A percentile compares a stretch with the other conserved stretches of the same genome.
Evolutionary conservation across 2,329 filamentous ascomycete species (phyloP).

Genomic region (Acrodontium crateriforme): DNA sequence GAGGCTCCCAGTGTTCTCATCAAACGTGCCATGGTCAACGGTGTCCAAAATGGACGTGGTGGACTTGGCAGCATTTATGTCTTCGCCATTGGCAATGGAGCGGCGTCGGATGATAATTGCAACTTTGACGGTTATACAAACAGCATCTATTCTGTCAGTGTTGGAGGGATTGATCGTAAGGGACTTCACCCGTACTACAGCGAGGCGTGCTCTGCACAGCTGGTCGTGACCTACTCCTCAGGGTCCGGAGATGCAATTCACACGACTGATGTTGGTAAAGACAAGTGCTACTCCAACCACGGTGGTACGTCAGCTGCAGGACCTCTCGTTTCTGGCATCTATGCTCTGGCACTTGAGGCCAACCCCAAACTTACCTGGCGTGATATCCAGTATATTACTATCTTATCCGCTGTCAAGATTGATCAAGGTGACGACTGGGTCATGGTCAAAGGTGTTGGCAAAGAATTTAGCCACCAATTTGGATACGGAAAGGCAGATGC

Average conservation of each 20-base stretch:
- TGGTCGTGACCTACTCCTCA: constrained; percentile 94
- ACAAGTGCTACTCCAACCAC: constrained; percentile 67
- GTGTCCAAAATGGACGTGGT: constrained; percentile 71
- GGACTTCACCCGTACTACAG: constrained; percentile 92
- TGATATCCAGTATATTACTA: constrained; percentile 82
- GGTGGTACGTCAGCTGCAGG: constrained; percentile 93
- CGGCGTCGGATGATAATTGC: constrained; percentile 78
- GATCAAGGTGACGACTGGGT: constrained; percentile 72
- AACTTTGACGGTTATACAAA: constrained; percentile 99
- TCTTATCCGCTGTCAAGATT: constrained; percentile 71
- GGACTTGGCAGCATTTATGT: constrained; percentile 87
- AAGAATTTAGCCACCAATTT: constrained; percentile 84
- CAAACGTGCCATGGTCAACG: constrained; percentile 78
- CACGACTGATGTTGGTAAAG: constrained; percentile 80
- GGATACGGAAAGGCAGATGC: constrained; percentile 93
- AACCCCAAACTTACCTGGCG: constrained; percentile 84
- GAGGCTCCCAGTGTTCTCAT: constrained; percentile 84
- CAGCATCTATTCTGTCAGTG: constrained; percentile 96
- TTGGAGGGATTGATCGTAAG: constrained; percentile 79
- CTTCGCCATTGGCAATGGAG: constrained; percentile 93
- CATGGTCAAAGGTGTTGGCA: constrained; percentile 57
- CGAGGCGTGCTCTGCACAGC: constrained; percentile 85
- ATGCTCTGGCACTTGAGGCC: constrained; percentile 71
- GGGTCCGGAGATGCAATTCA: constrained; percentile 81
- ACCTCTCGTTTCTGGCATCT: constrained; percentile 81